A percentile compares a stretch with the other conserved stretches of the same genome.
Conservation (phyloP, 306 rosid species). For the Argentina anserina region DNA sequence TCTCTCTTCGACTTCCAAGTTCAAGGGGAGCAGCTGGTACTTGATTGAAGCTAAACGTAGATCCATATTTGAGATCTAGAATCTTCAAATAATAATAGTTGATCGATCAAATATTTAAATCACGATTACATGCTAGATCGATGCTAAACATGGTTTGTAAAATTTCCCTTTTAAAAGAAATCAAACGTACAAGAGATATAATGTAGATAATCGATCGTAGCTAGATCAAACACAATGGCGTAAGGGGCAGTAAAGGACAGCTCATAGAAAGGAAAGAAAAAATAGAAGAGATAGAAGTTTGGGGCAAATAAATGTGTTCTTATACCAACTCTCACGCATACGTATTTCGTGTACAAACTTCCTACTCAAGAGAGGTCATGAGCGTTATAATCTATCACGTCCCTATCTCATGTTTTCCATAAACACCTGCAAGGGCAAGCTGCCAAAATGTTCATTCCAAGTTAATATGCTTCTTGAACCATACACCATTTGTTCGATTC, state of each 20-base stretch:
- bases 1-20: background rate
- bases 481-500: too few relatives aligned
- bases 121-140: too few relatives aligned
- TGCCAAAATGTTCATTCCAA: background rate
- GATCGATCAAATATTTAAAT: too few relatives aligned
- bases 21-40: too few relatives aligned
- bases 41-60: too few relatives aligned
- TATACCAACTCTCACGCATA: background rate
- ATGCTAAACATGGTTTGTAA: too few relatives aligned
- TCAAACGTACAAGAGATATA: background rate
- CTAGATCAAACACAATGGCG: background rate
- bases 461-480: background rate
- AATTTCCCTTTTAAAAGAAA: too few relatives aligned
- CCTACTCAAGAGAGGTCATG: background rate
- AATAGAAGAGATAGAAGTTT: background rate
- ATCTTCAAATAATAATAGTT: too few relatives aligned
- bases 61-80: too few relatives aligned
- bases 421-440: too few relatives aligned
- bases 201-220: background rate
- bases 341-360: conserved; percentile 1
- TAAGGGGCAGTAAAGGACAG: background rate
- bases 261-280: background rate
- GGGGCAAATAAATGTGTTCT: background rate
- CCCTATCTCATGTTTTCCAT: background rate
- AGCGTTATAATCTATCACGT: background rate